Percentiles rank a stretch among this genome's conserved stretches.
Conservation (phyloP, 345 rosid species). For the Litchi chinensis region DNA sequence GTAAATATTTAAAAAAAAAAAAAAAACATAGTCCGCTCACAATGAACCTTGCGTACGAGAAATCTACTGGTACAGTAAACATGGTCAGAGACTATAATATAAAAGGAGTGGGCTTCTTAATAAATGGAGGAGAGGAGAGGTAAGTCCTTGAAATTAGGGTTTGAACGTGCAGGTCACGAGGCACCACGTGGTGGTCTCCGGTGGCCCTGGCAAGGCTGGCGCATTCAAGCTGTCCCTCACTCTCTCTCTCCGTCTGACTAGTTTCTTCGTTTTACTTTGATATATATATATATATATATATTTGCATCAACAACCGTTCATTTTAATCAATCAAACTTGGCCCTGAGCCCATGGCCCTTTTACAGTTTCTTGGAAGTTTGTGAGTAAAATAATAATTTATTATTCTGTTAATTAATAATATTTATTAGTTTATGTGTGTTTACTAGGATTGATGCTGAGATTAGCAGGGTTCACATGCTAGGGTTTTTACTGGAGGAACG, state of each 20-base stretch:
- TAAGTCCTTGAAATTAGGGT: constrained; percentile 31
- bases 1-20: too few relatives aligned
- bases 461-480: constrained; percentile 2
- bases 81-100: too few relatives aligned
- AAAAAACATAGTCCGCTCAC: too few relatives aligned
- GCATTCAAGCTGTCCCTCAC: background rate
- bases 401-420: too few relatives aligned
- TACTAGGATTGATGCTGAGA: background rate
- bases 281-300: too few relatives aligned
- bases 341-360: background rate
- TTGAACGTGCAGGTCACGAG: constrained; percentile 53
- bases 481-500: background rate
- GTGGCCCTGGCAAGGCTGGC: constrained; percentile 28
- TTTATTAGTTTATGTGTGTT: background rate
- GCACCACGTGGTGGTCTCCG: constrained; percentile 50
- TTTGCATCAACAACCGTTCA: background rate
- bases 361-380: constrained; percentile 15
- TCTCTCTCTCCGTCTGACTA: background rate
- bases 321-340: background rate
- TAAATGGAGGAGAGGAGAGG: background rate
- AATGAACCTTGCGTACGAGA: too few relatives aligned
- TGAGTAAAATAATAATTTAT: constrained; percentile 1
- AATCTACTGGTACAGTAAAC: too few relatives aligned
- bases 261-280: constrained; percentile 27
- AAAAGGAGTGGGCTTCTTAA: too few relatives aligned